Percentiles rank a stretch among this genome's conserved stretches.
Evolutionary conservation across 331 rosid species (phyloP).

Genomic region (Dryas integrifolia): DNA sequence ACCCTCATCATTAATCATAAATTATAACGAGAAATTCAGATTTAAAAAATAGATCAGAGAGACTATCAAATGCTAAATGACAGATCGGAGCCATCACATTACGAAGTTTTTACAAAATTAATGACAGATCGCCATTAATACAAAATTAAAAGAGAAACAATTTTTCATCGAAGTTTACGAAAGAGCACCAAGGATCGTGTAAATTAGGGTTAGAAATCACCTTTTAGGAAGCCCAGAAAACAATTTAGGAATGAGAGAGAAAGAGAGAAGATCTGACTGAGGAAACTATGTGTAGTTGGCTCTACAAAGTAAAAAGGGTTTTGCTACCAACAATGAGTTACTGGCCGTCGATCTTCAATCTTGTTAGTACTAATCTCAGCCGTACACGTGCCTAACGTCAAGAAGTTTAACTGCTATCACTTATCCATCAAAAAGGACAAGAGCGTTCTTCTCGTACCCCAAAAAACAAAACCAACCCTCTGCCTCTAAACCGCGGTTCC

Average conservation of each 20-base stretch:
- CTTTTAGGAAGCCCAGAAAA: constrained; percentile 14
- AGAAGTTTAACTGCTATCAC: no score
- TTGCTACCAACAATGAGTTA: background rate
- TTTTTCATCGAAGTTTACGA: background rate
- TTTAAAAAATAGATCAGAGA: constrained; percentile 18
- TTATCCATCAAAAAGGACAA: no score
- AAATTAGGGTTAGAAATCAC: constrained; percentile 14
- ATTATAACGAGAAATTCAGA: background rate
- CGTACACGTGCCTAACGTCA: constrained; percentile 24
- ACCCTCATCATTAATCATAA: background rate
- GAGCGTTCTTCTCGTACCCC: no score
- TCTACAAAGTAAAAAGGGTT: constrained; percentile 6
- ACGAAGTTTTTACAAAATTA: background rate
- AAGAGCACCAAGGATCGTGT: background rate
- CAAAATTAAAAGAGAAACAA: background rate
- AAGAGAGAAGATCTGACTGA: constrained; percentile 22
- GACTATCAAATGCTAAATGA: background rate
- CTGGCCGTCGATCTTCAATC: constrained; percentile 24
- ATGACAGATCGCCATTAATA: background rate
- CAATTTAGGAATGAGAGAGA: background rate
- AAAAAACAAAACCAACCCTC: no score
- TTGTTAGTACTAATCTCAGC: constrained; percentile 6
- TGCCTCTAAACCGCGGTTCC: no score
- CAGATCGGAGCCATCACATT: background rate
- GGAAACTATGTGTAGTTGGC: constrained; percentile 11